These are phyloP conservation scores for Capsicum chinense DNA, from an alignment of 257 asterid genomes.

Conservation along the genomic window DNA sequence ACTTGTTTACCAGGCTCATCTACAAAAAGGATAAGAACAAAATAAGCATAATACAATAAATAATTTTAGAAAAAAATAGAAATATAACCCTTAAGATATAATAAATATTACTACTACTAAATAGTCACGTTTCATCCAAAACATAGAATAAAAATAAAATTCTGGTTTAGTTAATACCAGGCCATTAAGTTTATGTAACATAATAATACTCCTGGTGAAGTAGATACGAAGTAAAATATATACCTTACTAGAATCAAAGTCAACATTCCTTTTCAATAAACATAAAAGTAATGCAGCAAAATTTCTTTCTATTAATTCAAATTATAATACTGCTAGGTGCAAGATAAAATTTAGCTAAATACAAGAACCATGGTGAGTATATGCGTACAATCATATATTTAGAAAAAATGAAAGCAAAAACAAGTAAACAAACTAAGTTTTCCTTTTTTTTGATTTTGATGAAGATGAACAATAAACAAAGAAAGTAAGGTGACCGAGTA, in stretches of 20 bases:
- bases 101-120: neutral
- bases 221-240: neutral
- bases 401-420: no score
- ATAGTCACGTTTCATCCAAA: constrained; percentile 11
- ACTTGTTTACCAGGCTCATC: constrained; percentile 94
- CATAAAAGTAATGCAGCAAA: neutral
- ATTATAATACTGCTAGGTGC: no score
- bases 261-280: neutral
- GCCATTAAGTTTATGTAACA: neutral
- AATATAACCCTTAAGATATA: neutral
- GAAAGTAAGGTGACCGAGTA: no score
- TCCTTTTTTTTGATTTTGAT: no score
- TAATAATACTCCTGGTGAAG: neutral
- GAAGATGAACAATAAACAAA: no score
- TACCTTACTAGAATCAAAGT: neutral
- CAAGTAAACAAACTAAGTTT: no score
- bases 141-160: neutral
- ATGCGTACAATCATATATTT: no score
- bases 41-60: constrained; percentile 16
- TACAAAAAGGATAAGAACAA: constrained; percentile 38
- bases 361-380: no score
- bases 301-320: neutral
- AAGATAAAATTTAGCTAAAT: no score
- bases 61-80: neutral
- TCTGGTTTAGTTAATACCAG: neutral